phyloP scores from a whole-genome alignment of 2,329 filamentous ascomycete species.

The Fusarium bulbicola region DNA sequence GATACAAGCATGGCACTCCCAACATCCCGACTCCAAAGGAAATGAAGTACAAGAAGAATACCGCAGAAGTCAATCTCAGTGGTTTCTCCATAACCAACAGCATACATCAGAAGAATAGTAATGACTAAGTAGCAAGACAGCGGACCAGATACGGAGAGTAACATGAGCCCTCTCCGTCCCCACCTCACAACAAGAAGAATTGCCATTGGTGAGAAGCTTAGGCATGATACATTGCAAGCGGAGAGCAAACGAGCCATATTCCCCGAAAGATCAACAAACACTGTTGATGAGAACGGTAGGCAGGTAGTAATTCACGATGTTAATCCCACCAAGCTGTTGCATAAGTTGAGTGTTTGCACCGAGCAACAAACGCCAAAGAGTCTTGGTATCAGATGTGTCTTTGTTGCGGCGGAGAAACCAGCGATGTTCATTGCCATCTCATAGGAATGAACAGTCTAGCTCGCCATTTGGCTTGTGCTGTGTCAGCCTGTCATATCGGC shows the following conservation, averaged over 20 bases:
- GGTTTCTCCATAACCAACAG: slow-evolving; percentile 6
- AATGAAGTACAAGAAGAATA: slow-evolving; percentile 30
- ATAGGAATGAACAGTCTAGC: slow-evolving; percentile 11
- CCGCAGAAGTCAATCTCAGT: not conserved
- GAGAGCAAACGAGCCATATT: slow-evolving; percentile 59
- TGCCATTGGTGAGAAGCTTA: slow-evolving; percentile 22
- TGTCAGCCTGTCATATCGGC: slow-evolving; percentile 26
- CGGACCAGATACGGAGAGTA: slow-evolving; percentile 22
- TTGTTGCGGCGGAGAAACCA: slow-evolving; percentile 1
- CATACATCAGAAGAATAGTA: slow-evolving; percentile 19
- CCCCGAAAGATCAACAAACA: slow-evolving; percentile 55
- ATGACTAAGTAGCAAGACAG: slow-evolving; percentile 24
- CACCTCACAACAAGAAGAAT: slow-evolving; percentile 13
- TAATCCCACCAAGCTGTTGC: slow-evolving; percentile 35
- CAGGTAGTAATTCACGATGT: slow-evolving; percentile 42
- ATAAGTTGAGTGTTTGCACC: slow-evolving; percentile 55
- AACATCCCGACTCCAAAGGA: slow-evolving; percentile 28
- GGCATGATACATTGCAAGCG: slow-evolving; percentile 51
- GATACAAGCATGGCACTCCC: slow-evolving; percentile 44
- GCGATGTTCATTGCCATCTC: slow-evolving; percentile 26
- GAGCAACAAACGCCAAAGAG: slow-evolving; percentile 29
- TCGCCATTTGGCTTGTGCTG: slow-evolving; percentile 8
- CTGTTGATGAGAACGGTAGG: slow-evolving; percentile 60
- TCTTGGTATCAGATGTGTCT: slow-evolving; percentile 17
- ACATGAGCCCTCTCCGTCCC: slow-evolving; percentile 26